phyloP scores from a whole-genome alignment of 345 rosid genomes.

The Carallia pectinifolia region DNA sequence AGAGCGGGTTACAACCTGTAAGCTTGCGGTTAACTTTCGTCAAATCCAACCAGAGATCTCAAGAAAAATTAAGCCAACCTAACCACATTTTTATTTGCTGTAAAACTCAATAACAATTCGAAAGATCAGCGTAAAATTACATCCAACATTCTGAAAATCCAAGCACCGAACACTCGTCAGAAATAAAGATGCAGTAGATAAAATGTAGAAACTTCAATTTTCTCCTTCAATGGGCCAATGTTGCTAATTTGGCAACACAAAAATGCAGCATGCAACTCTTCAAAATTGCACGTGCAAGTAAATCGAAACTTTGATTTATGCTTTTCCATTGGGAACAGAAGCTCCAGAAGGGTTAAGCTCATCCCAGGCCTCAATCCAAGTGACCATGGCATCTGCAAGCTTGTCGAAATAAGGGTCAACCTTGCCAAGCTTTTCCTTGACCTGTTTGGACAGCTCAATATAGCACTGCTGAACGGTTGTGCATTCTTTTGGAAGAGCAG shows the following conservation, averaged over 20 bases:
- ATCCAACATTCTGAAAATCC: slow-evolving; percentile 10
- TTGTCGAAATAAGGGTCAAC: slow-evolving; percentile 85
- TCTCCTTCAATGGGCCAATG: no score
- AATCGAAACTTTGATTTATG: slow-evolving; percentile 22
- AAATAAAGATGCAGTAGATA: slow-evolving; percentile 4
- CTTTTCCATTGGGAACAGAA: slow-evolving; percentile 41
- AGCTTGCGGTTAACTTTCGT: no score
- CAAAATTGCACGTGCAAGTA: neutral
- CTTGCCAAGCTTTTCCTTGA: slow-evolving; percentile 73
- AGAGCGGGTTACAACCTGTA: no score
- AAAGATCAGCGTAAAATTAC: slow-evolving; percentile 18
- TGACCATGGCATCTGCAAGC: slow-evolving; percentile 88
- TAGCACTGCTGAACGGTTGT: slow-evolving; percentile 79
- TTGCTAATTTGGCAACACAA: neutral
- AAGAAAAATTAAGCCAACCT: neutral
- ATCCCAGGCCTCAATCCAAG: slow-evolving; percentile 97
- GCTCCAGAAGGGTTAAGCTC: slow-evolving; percentile 69
- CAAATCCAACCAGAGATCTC: no score
- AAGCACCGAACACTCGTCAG: neutral
- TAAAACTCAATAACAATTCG: neutral
- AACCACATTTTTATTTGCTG: no score
- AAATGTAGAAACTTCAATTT: neutral
- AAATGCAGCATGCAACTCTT: neutral
- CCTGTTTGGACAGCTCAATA: slow-evolving; percentile 69
- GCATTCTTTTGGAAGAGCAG: slow-evolving; percentile 65